Evolutionary conservation across 2,329 filamentous ascomycete species (phyloP).

Genomic region (Stagonosporopsis tanaceti): DNA sequence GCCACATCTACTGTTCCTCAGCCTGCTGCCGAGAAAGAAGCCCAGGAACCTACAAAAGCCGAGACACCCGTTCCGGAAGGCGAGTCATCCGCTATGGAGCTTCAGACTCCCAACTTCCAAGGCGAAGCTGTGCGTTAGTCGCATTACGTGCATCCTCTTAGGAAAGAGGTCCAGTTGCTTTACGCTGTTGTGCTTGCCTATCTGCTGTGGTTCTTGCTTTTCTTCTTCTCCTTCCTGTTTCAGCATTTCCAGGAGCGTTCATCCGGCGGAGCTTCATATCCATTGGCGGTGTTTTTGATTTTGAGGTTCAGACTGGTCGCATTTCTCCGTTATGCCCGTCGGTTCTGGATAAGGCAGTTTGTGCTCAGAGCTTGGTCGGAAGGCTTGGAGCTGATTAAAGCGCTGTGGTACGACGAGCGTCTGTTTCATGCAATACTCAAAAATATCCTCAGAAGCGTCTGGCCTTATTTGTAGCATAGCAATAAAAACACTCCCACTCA

Average conservation of each 20-base stretch:
- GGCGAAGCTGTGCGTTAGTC: conserved; percentile 35
- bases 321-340: conserved; percentile 10
- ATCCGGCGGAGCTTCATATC: conserved; percentile 39
- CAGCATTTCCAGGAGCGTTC: conserved; percentile 49
- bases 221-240: conserved; percentile 17
- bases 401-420: not conserved
- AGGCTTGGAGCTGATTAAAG: not conserved
- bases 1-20: conserved; percentile 6
- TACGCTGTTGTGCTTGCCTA: not conserved
- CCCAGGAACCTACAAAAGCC: conserved; percentile 20
- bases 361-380: not conserved
- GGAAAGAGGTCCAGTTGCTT: not conserved
- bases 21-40: conserved; percentile 7
- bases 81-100: conserved; percentile 32
- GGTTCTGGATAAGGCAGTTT: conserved; percentile 29
- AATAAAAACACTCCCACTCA: conserved; percentile 28
- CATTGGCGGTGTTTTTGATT: conserved; percentile 39
- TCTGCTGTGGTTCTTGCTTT: not conserved
- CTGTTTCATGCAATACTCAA: not conserved
- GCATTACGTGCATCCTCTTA: not conserved
- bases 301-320: conserved; percentile 13
- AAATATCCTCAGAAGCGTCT: not conserved
- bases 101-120: conserved; percentile 35
- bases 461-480: conserved; percentile 23
- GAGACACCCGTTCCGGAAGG: conserved; percentile 29